A percentile compares a stretch with the other conserved stretches of the same genome.
These are phyloP conservation scores for Emergomyces orientalis DNA, from an alignment of 2,329 filamentous ascomycete genomes.

Conservation along the genomic window DNA sequence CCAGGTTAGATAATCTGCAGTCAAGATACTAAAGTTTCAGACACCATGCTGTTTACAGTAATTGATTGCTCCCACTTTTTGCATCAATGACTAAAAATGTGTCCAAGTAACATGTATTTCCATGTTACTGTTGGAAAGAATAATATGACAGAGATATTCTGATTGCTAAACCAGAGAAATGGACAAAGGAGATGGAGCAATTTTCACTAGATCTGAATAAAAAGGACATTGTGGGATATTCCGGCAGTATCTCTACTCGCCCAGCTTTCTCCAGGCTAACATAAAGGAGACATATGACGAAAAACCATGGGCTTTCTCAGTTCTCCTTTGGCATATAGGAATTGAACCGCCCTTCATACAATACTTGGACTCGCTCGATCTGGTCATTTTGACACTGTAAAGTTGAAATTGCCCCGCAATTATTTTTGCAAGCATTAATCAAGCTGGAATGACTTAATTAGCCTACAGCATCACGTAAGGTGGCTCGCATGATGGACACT, in stretches of 20 bases:
- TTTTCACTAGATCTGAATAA: neutral
- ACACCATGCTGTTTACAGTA: neutral
- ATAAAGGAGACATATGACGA: neutral
- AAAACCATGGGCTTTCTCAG: neutral
- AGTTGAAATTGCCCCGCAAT: neutral
- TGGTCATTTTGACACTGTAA: neutral
- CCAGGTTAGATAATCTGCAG: neutral
- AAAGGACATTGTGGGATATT: neutral
- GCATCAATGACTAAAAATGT: neutral
- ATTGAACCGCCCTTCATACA: neutral
- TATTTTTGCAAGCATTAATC: neutral
- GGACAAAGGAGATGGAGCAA: neutral
- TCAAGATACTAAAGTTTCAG: neutral
- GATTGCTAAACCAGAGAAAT: neutral
- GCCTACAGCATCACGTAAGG: neutral
- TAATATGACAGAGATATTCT: neutral
- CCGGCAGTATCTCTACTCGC: neutral
- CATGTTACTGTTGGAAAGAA: neutral
- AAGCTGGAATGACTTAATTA: neutral
- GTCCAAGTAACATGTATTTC: neutral
- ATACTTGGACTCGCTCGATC: neutral
- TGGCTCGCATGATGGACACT: neutral
- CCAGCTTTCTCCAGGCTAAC: neutral
- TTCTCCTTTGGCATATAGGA: neutral
- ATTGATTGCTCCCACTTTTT: neutral